phyloP scores from a whole-genome alignment of 2,329 filamentous ascomycete species.

The Curvularia lunata region DNA sequence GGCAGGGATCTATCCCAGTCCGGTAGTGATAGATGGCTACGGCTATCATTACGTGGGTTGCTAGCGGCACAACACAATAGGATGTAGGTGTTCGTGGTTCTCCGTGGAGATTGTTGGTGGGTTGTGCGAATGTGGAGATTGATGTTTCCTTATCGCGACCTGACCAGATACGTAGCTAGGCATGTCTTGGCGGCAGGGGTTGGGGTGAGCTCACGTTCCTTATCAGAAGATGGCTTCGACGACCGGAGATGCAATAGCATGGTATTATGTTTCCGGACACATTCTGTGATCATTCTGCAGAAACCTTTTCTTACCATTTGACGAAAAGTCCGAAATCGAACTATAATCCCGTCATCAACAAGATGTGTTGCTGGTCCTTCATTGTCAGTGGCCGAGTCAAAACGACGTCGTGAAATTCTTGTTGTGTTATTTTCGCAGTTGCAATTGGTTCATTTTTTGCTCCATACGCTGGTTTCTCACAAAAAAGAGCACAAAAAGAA shows the following conservation, averaged over 20 bases:
- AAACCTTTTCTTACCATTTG: neutral
- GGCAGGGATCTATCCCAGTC: neutral
- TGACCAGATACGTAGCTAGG: conserved; percentile 3
- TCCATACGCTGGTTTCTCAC: too few relatives aligned
- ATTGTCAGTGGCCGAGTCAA: too few relatives aligned
- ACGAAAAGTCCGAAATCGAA: neutral
- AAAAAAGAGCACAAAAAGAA: too few relatives aligned
- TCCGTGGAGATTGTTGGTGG: conserved; percentile 35
- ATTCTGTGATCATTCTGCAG: neutral
- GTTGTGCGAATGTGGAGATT: neutral
- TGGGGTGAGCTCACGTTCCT: conserved; percentile 2
- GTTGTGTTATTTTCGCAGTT: too few relatives aligned
- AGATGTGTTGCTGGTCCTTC: too few relatives aligned
- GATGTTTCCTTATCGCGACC: conserved; percentile 18
- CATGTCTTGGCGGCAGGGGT: conserved; percentile 17
- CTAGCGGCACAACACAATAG: neutral
- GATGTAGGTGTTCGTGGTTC: conserved; percentile 10
- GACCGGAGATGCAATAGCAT: conserved; percentile 24
- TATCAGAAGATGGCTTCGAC: conserved; percentile 10
- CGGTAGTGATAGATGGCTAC: neutral
- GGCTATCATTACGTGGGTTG: neutral
- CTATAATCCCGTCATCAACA: too few relatives aligned
- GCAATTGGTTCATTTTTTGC: too few relatives aligned
- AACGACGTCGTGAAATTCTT: too few relatives aligned
- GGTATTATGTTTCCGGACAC: conserved; percentile 15